Evolutionary conservation across 139 green algal species (phyloP).

Genomic region (Picochlorum sp.): DNA sequence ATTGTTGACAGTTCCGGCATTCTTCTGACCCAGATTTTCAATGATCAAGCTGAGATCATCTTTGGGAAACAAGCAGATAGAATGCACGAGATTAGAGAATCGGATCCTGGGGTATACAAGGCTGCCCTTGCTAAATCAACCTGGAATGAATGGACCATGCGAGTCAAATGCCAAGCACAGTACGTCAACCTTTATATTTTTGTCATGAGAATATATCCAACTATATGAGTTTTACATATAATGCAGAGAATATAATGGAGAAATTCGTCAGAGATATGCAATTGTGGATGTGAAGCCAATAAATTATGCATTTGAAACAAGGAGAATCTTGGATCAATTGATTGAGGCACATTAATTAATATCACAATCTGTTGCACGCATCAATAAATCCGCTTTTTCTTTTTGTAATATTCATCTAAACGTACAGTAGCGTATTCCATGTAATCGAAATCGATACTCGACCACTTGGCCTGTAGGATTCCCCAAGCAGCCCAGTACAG

Average conservation of each 20-base stretch:
- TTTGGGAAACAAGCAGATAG: slow-evolving; percentile 49
- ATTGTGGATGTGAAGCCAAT: slow-evolving; percentile 35
- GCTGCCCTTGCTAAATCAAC: background rate
- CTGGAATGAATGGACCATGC: slow-evolving; percentile 13
- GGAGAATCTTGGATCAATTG: slow-evolving; percentile 27
- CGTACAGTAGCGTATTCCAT: slow-evolving; percentile 53
- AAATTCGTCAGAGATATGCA: slow-evolving; percentile 47
- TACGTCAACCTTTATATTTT: slow-evolving; percentile 14
- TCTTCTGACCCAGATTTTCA: slow-evolving; percentile 11
- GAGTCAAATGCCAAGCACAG: slow-evolving; percentile 14
- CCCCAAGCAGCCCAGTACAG: slow-evolving; percentile 91
- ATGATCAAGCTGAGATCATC: slow-evolving; percentile 28
- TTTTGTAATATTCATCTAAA: slow-evolving; percentile 55
- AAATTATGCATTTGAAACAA: slow-evolving; percentile 41
- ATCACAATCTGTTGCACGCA: slow-evolving; percentile 1
- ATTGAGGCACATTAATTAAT: background rate
- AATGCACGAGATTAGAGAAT: slow-evolving; percentile 19
- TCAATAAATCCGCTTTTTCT: slow-evolving; percentile 49
- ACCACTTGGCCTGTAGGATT: slow-evolving; percentile 68
- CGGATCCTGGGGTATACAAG: slow-evolving; percentile 2
- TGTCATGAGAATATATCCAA: background rate
- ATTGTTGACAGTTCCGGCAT: slow-evolving; percentile 21
- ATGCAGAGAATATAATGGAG: slow-evolving; percentile 60
- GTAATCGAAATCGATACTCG: slow-evolving; percentile 86
- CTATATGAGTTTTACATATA: background rate